A percentile compares a stretch with the other conserved stretches of the same genome.
phyloP scores from a whole-genome alignment of 2,329 filamentous ascomycete species.

The Penicillium freii region DNA sequence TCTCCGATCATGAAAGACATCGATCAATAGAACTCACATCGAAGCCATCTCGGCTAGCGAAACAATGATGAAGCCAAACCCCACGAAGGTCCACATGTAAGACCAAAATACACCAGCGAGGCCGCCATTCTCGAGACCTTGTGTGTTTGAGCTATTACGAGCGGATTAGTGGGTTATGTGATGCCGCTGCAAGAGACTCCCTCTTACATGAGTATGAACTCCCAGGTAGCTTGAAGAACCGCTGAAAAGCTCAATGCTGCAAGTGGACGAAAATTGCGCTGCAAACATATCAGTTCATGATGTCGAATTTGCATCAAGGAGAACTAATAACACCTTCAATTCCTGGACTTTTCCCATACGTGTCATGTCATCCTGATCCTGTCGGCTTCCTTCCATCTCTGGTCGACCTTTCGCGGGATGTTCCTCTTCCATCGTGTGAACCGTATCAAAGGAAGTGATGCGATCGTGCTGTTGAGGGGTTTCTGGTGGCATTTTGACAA shows the following conservation, averaged over 20 bases:
- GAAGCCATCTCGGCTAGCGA: slow-evolving; percentile 63
- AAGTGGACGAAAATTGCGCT: slow-evolving; percentile 33
- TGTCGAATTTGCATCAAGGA: neutral
- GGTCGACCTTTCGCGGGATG: neutral
- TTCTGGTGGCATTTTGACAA: neutral
- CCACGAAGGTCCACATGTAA: slow-evolving; percentile 55
- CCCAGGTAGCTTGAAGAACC: slow-evolving; percentile 35
- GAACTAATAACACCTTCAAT: slow-evolving; percentile 23
- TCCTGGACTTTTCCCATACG: slow-evolving; percentile 34
- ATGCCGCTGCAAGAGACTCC: fast-evolving
- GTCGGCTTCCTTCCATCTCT: slow-evolving; percentile 13
- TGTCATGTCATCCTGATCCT: slow-evolving; percentile 30
- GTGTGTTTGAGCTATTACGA: slow-evolving; percentile 18
- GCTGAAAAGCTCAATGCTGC: slow-evolving; percentile 34
- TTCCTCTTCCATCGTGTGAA: slow-evolving; percentile 8
- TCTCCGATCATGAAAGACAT: fast-evolving
- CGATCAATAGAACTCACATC: slow-evolving; percentile 24
- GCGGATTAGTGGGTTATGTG: neutral
- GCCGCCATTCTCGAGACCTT: slow-evolving; percentile 26
- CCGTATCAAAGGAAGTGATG: neutral
- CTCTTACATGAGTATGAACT: slow-evolving; percentile 33
- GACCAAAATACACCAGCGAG: slow-evolving; percentile 27
- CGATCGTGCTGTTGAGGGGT: neutral
- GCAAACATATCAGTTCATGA: neutral
- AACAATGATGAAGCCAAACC: slow-evolving; percentile 61